A percentile compares a stretch with the other conserved stretches of the same genome.
These are phyloP conservation scores for Starmerella davenportii DNA, from an alignment of 805 yeast genomes.

Conservation along the genomic window DNA sequence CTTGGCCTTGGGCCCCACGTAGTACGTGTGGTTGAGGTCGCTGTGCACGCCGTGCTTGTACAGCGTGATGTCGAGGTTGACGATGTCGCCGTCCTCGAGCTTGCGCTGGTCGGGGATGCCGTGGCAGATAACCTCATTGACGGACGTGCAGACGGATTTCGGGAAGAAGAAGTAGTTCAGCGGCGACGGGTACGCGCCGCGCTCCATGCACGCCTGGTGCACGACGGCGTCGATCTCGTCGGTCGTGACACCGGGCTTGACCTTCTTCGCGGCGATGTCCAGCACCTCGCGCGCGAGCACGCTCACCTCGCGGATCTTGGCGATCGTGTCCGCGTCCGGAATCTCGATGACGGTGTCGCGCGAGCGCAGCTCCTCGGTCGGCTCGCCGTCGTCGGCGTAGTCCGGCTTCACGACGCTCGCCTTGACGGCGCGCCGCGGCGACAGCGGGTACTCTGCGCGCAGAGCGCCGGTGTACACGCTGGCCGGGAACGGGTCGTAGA, in stretches of 20 bases:
- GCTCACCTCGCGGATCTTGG: conserved; percentile 57
- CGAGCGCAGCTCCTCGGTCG: conserved; percentile 55
- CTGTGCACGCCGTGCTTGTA: conserved; percentile 81
- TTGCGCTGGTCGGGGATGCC: conserved; percentile 88
- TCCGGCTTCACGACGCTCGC: conserved; percentile 60
- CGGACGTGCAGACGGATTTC: conserved; percentile 78
- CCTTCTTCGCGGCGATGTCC: conserved; percentile 69
- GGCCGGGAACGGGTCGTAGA: conserved; percentile 76
- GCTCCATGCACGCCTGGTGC: conserved; percentile 72
- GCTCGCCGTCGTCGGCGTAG: conserved; percentile 65
- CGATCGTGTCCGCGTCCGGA: conserved; percentile 49
- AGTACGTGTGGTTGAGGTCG: conserved; percentile 90
- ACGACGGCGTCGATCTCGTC: conserved; percentile 77
- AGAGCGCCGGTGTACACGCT: conserved; percentile 56
- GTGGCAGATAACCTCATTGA: conserved; percentile 90
- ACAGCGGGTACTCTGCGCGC: conserved; percentile 65
- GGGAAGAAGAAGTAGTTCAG: conserved; percentile 88
- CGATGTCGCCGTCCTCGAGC: conserved; percentile 82
- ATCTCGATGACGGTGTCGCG: conserved; percentile 38
- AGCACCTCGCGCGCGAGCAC: conserved; percentile 69
- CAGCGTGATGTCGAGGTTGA: conserved; percentile 75
- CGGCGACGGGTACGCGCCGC: conserved; percentile 89
- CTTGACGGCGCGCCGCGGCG: conserved; percentile 56
- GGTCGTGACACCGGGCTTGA: conserved; percentile 79
- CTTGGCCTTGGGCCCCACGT: conserved; percentile 78